These are phyloP conservation scores for Boletus bicolor DNA, from an alignment of 768 basidiomycete genomes.

Conservation along the genomic window DNA sequence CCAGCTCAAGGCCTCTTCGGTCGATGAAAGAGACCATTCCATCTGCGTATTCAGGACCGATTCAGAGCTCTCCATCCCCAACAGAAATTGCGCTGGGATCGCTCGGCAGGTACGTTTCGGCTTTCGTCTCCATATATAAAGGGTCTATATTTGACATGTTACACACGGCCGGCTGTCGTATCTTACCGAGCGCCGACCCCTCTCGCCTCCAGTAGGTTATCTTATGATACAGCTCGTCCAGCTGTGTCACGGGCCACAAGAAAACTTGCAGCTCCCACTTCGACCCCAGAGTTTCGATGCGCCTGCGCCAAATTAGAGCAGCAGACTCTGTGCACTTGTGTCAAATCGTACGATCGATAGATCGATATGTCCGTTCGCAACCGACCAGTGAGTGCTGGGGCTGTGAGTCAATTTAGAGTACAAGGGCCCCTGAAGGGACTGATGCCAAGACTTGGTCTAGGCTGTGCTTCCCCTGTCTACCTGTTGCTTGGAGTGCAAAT, in stretches of 20 bases:
- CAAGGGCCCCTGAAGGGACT: background rate
- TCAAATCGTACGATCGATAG: background rate
- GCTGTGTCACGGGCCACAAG: no score
- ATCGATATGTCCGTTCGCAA: background rate
- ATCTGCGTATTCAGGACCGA: background rate
- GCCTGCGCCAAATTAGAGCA: background rate
- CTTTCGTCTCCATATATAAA: background rate
- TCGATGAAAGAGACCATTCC: background rate
- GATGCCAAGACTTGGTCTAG: background rate
- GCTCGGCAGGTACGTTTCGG: background rate
- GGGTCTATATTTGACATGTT: background rate
- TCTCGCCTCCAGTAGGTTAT: background rate
- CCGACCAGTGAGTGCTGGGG: background rate
- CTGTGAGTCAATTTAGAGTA: background rate
- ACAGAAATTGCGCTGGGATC: background rate
- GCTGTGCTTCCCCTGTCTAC: background rate
- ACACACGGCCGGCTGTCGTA: background rate
- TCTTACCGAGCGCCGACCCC: background rate
- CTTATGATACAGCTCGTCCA: background rate
- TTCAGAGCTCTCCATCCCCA: background rate
- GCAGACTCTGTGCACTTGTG: background rate
- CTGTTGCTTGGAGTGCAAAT: no score
- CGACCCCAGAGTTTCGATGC: background rate
- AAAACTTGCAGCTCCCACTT: no score
- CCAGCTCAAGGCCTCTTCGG: background rate